Evolutionary conservation across 257 asterid species (phyloP).

Genomic region (Cynanchum wilfordii): DNA sequence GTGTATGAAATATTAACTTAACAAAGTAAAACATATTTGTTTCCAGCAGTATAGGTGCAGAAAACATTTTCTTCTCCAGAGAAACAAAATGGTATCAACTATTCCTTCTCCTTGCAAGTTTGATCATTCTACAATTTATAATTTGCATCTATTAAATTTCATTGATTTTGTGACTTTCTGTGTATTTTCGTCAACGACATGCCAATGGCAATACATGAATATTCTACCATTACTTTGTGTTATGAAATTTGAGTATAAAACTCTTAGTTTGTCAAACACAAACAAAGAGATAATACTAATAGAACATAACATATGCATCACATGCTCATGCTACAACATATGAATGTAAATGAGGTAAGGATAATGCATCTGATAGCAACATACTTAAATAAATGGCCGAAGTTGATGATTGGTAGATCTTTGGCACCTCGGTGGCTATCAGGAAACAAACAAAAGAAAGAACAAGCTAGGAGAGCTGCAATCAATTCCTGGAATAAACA

Average conservation of each 20-base stretch:
- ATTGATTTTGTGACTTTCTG: background rate
- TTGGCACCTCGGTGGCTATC: conserved; percentile 57
- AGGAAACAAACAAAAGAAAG: conserved; percentile 87
- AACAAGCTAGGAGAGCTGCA: conserved; percentile 78
- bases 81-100: background rate
- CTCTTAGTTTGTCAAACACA: too few relatives aligned
- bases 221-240: background rate
- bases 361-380: conserved; percentile 28
- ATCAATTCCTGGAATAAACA: conserved; percentile 65
- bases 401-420: conserved; percentile 74
- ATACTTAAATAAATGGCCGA: conserved; percentile 72
- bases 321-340: background rate
- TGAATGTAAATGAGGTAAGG: conserved; percentile 1
- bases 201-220: background rate
- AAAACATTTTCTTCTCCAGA: background rate
- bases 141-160: background rate
- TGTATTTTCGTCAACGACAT: background rate
- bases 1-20: background rate
- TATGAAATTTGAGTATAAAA: too few relatives aligned
- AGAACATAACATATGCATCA: background rate
- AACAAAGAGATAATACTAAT: background rate
- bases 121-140: background rate
- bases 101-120: background rate
- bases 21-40: background rate
- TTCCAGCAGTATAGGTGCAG: background rate